A percentile compares a stretch with the other conserved stretches of the same genome.
phyloP scores from a whole-genome alignment of 2,329 filamentous ascomycete genomes.

The Sporothrix protearum region DNA sequence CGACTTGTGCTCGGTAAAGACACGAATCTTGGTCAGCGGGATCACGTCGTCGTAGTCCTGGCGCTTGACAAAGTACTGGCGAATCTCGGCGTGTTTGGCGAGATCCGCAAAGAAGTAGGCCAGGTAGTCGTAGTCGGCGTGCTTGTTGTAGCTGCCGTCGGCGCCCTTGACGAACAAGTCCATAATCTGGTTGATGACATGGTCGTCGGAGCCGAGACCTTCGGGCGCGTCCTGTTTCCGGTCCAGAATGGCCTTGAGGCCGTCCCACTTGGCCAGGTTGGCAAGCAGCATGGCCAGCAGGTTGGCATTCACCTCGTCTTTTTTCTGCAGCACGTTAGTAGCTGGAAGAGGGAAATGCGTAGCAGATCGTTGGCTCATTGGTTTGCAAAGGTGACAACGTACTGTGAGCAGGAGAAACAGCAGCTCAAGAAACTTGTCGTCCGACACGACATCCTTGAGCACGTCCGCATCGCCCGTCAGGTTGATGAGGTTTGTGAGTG shows the following conservation, averaged over 20 bases:
- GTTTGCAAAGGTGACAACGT: constrained; percentile 38
- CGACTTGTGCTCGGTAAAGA: constrained; percentile 89
- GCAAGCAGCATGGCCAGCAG: constrained; percentile 87
- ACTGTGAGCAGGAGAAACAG: constrained; percentile 72
- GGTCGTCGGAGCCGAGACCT: constrained; percentile 66
- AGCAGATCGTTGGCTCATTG: no score
- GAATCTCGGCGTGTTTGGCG: constrained; percentile 72
- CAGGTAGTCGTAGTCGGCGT: constrained; percentile 87
- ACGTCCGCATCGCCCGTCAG: constrained; percentile 73
- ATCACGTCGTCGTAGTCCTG: constrained; percentile 78
- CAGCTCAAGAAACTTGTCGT: constrained; percentile 75
- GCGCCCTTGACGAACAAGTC: constrained; percentile 95
- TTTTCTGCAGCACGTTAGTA: constrained; percentile 38
- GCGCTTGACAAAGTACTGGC: constrained; percentile 68
- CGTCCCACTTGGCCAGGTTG: constrained; percentile 80
- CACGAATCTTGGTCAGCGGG: constrained; percentile 86
- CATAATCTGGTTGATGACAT: constrained; percentile 83
- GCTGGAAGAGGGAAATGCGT: not conserved
- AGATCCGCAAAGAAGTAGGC: constrained; percentile 93
- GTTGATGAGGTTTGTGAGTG: constrained; percentile 85
- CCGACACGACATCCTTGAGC: constrained; percentile 66
- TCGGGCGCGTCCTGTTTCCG: constrained; percentile 66
- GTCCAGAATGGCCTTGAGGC: constrained; percentile 63
- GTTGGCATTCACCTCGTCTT: constrained; percentile 77
- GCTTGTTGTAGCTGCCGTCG: constrained; percentile 74